Evolutionary conservation across 2,329 filamentous ascomycete species (phyloP).

Genomic region (Pseudocercospora cruenta): DNA sequence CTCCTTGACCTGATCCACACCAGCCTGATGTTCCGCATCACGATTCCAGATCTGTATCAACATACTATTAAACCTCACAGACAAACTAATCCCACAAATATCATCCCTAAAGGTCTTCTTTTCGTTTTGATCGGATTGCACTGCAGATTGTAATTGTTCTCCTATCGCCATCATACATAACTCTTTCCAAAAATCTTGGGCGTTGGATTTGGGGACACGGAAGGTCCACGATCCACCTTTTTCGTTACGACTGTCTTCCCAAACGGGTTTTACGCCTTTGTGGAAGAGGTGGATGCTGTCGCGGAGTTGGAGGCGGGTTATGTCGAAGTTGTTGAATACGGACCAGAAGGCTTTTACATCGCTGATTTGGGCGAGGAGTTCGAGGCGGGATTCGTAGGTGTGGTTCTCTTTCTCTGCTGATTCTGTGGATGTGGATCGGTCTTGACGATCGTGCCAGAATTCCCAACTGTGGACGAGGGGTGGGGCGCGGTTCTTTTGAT

Average conservation of each 20-base stretch:
- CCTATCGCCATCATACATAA: constrained; percentile 82
- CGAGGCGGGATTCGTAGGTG: constrained; percentile 51
- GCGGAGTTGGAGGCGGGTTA: constrained; percentile 71
- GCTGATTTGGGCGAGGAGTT: constrained; percentile 50
- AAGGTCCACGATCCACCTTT: constrained; percentile 91
- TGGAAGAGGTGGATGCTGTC: constrained; percentile 75
- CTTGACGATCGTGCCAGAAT: constrained; percentile 56
- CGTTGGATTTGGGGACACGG: constrained; percentile 75
- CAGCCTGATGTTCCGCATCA: constrained; percentile 76
- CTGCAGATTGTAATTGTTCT: constrained; percentile 73
- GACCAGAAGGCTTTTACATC: constrained; percentile 55
- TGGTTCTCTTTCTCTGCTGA: constrained; percentile 18
- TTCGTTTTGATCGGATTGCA: constrained; percentile 55
- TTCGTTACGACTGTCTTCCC: constrained; percentile 85
- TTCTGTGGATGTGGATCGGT: constrained; percentile 32
- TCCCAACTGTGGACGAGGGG: constrained; percentile 57
- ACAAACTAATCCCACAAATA: constrained; percentile 84
- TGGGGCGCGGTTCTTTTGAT: constrained; percentile 50
- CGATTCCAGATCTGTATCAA: constrained; percentile 94
- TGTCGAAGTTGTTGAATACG: constrained; percentile 71
- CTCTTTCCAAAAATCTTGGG: constrained; percentile 77
- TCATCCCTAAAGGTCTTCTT: constrained; percentile 69
- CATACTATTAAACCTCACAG: constrained; percentile 84
- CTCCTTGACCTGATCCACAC: constrained; percentile 72
- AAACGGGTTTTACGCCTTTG: constrained; percentile 77